A percentile compares a stretch with the other conserved stretches of the same genome.
Evolutionary conservation across 305 asterid genomes (phyloP).

Genomic region (Vinca major): DNA sequence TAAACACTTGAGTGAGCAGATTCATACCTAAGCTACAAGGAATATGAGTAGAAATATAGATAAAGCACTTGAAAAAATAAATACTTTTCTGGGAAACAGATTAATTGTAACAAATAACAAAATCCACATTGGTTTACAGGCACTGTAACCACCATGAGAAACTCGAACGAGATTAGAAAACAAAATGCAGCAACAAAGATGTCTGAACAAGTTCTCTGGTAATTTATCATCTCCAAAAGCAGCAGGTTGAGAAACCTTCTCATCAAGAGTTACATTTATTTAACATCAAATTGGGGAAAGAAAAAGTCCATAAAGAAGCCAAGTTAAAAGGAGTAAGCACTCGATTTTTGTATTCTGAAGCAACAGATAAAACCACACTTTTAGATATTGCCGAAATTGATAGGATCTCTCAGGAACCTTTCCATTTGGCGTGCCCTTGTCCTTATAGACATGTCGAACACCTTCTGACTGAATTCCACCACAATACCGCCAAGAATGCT

Average conservation of each 20-base stretch:
- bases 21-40: too few relatives aligned
- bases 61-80: neutral
- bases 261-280: conserved; percentile 11
- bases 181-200: neutral
- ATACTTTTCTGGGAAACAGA: neutral
- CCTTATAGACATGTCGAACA: conserved; percentile 87
- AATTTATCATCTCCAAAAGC: neutral
- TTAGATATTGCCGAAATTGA: conserved; percentile 32
- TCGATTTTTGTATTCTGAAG: neutral
- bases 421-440: conserved; percentile 97
- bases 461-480: conserved; percentile 66
- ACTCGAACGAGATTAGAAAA: neutral
- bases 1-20: too few relatives aligned
- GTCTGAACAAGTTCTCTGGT: neutral
- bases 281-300: neutral
- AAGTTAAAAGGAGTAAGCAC: neutral
- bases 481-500: conserved; percentile 89
- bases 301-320: neutral
- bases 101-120: neutral
- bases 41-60: too few relatives aligned
- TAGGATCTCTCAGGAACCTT: conserved; percentile 77
- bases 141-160: neutral
- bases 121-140: neutral
- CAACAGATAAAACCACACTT: neutral
- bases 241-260: neutral